phyloP scores from a whole-genome alignment of 176 grass and related monocot species.

The bread wheat (Triticum aestivum) region DNA sequence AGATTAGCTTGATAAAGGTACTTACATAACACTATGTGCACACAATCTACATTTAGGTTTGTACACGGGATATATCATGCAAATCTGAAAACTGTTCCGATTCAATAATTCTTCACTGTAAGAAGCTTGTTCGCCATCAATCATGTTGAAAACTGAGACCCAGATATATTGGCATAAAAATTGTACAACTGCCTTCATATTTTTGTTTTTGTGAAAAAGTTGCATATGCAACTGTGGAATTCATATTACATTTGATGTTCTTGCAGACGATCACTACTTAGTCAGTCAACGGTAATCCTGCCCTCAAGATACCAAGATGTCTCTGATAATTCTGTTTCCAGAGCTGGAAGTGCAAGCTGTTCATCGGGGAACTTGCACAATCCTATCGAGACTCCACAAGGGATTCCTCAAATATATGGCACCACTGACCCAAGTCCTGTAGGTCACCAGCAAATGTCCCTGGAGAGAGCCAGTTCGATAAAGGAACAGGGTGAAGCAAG shows the following conservation, averaged over 20 bases:
- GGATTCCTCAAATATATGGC: slow-evolving; percentile 26
- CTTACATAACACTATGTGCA: neutral
- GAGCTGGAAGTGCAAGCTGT: slow-evolving; percentile 44
- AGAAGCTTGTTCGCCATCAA: neutral
- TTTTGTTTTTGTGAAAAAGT: neutral
- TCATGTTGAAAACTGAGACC: neutral
- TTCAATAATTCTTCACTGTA: neutral
- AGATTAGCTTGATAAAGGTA: neutral
- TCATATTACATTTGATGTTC: slow-evolving; percentile 27
- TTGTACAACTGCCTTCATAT: neutral
- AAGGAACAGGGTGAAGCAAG: slow-evolving; percentile 31
- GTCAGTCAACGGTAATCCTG: slow-evolving; percentile 61
- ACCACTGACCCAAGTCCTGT: slow-evolving; percentile 39
- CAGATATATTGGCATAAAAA: neutral
- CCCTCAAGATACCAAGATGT: slow-evolving; percentile 46
- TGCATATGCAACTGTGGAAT: neutral
- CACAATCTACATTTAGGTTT: neutral
- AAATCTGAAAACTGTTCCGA: neutral
- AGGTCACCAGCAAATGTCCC: slow-evolving; percentile 27
- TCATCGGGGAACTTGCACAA: slow-evolving; percentile 38
- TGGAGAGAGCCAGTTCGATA: slow-evolving; percentile 17
- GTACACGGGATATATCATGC: neutral
- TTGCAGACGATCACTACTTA: slow-evolving; percentile 75
- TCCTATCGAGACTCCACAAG: slow-evolving; percentile 47
- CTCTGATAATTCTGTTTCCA: slow-evolving; percentile 57